Evolutionary conservation across 306 rosid genomes (phyloP).

Genomic region (Begonia fuchsioides): DNA sequence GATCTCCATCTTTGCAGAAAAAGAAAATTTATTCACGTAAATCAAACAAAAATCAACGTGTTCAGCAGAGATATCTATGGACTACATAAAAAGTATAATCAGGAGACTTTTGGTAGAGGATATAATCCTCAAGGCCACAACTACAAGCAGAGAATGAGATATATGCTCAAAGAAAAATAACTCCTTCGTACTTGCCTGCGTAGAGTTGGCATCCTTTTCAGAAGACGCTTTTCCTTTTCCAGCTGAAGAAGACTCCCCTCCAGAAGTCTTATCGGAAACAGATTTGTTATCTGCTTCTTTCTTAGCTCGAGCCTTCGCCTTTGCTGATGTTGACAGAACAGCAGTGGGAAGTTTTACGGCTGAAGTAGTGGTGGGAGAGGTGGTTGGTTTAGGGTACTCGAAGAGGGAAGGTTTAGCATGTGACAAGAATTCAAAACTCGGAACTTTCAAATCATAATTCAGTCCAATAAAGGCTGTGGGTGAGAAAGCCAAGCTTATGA

Average conservation of each 20-base stretch:
- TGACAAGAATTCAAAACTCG: slow-evolving; percentile 79
- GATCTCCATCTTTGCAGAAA: no score
- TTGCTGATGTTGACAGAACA: slow-evolving; percentile 85
- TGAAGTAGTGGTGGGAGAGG: slow-evolving; percentile 61
- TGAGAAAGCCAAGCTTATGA: slow-evolving; percentile 75
- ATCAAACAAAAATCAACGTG: no score
- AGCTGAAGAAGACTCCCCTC: slow-evolving; percentile 36
- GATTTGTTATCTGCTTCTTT: slow-evolving; percentile 89
- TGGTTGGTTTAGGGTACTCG: slow-evolving; percentile 88
- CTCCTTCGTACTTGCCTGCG: slow-evolving; percentile 46
- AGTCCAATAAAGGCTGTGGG: slow-evolving; percentile 90
- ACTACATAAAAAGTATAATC: no score
- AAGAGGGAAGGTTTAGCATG: slow-evolving; percentile 88
- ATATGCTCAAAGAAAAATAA: not conserved
- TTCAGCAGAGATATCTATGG: no score
- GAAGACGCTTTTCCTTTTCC: slow-evolving; percentile 52
- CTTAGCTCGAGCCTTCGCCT: slow-evolving; percentile 97
- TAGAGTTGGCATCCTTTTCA: slow-evolving; percentile 80
- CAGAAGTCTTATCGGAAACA: slow-evolving; percentile 52
- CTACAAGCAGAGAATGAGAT: not conserved
- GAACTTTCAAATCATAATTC: slow-evolving; percentile 81
- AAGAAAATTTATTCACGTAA: no score
- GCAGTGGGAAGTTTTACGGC: slow-evolving; percentile 97
- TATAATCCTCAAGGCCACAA: no score
- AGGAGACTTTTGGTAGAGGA: no score